Evolutionary conservation across 495 filamentous ascomycete species (phyloP), one percentile per base, ranked within the genome.

Genomic region (Wilcoxina mikolae): DNA sequence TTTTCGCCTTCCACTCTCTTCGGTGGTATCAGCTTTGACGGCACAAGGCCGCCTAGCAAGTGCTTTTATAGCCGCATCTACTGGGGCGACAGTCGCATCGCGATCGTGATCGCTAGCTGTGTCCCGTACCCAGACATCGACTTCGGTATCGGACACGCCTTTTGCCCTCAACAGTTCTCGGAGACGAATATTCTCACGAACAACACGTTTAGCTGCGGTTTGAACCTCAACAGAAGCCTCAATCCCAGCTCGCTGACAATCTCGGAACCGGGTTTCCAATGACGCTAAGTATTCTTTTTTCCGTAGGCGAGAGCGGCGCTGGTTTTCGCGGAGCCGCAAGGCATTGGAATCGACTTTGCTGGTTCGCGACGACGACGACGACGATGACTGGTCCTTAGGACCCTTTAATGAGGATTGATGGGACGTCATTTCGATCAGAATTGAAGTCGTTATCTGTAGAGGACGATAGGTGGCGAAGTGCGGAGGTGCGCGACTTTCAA

Each of bases 261-360:
- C 56, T n/a, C 74, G 73, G 43, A 85, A 64, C 53, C 76, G 79
- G 39, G 73, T 64, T 63, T 91, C 85, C 26, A 91, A 71, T 22
- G 83, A 78, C 29, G 76, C 69, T 18, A 86, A 67, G 64, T 93
- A 84, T 63, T 87, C 81, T 68, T 84, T 87, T 55, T 78, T 78
- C 22, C 81, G 73, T 11, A 84, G 84, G 23, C 86, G 79, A 44
- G 82, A 87, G 33, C 80, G 82, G 41, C 86, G 77, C 62, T 91
- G 86, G 65, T 91, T 91, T 45, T 89, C 83, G n/a, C 86, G 75
- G 44, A 80, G 74, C 38, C 79, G 78, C 20, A 69, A 58, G 33
- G 62, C 61, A 51, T 65, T 65, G 38, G 53, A 22, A 11, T 56
- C 39, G 23, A 29, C n/a, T 35, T 52, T 24, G 25, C 17, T 28